Conservation (phyloP, 345 rosid species). For the Triadica sebifera region DNA sequence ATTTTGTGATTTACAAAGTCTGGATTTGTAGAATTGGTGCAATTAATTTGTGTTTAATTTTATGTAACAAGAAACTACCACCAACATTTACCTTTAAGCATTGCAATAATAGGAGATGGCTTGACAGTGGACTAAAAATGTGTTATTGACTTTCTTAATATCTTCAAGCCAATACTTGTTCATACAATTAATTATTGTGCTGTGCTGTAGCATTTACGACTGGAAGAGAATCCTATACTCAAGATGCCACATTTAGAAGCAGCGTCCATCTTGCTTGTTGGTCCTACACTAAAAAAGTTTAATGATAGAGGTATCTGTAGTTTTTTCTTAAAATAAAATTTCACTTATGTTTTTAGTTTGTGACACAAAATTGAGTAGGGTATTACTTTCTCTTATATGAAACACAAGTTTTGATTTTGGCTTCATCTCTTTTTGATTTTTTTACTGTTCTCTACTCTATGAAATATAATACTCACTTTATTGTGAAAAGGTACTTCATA, state of each 20-base stretch:
- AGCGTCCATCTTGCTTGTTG: conserved; percentile 88
- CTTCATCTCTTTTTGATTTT: not conserved
- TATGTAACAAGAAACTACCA: not conserved
- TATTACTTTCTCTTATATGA: not conserved
- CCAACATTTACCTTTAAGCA: not conserved
- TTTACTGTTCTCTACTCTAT: not conserved
- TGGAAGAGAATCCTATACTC: conserved; percentile 95
- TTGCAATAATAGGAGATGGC: not conserved
- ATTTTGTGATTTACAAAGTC: not conserved
- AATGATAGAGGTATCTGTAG: conserved; percentile 82
- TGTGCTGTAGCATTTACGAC: conserved; percentile 79
- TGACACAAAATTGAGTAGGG: not conserved
- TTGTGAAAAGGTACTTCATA: not conserved
- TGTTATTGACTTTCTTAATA: conserved; percentile 2
- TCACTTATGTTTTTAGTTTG: not conserved
- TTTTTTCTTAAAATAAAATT: conserved; percentile 5
- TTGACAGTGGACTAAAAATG: not conserved
- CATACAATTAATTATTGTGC: conserved; percentile 7
- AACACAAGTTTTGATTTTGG: not conserved
- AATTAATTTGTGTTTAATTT: not conserved
- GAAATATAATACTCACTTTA: conserved; percentile 6
- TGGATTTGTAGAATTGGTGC: not conserved
- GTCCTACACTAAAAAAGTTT: conserved; percentile 91
- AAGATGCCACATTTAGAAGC: conserved; percentile 96
- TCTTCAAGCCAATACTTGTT: not conserved